Base-by-base conservation (phyloP, 768 basidiomycete species). In the Tricholoma terreum region DNA sequence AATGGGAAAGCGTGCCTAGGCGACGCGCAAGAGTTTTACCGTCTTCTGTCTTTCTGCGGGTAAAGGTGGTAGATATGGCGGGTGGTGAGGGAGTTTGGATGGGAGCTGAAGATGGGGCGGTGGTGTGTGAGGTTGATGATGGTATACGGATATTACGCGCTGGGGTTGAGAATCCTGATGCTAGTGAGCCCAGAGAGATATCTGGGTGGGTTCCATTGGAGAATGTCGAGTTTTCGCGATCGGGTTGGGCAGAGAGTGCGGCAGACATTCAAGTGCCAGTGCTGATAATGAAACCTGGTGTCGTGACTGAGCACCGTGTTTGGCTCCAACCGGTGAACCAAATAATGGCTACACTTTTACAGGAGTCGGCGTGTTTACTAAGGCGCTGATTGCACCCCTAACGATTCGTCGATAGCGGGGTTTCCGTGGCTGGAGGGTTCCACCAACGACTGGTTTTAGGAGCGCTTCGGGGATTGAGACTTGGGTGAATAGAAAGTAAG, bases 171-270 rank as follows among this genome's bases (percentile, higher is more conserved):
- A 84, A 77, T 7, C 75, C 79, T 7, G 81, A 81, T 24, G 71
- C 72, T 12, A 85, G 69, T 8, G 85, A 84, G 27, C 80, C 81
- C 1, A 87, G 73, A 7, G 86, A 85, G 33, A 87, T 70, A 62
- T 87, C 86, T n/a, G 80, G 82, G 36, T 82, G 72, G 10, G 74
- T 80, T 45, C 74, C 73, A 15, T 66, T 63, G 0, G 81, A 81
- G 55, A 77, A 75, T 2, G 68, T 65, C 2, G 80, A 80, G 11
- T 74, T 68, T 49, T 49, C 45, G 14, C 24, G 45, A 61, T 81
- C 80, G 48, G 70, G 57, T 21, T 60, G 62, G 55, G 69, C 52
- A 52, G 74, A 74, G 54, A 78, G 71, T 14, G 79, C 74, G 10
- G 73, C 69, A 49, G 80, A 80, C 78, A 80, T 54, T 55, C 30